Percentiles rank a stretch among this genome's conserved stretches.
These are phyloP conservation scores for Hypoxylon sp. DNA, from an alignment of 2,329 filamentous ascomycete genomes.

Conservation along the genomic window DNA sequence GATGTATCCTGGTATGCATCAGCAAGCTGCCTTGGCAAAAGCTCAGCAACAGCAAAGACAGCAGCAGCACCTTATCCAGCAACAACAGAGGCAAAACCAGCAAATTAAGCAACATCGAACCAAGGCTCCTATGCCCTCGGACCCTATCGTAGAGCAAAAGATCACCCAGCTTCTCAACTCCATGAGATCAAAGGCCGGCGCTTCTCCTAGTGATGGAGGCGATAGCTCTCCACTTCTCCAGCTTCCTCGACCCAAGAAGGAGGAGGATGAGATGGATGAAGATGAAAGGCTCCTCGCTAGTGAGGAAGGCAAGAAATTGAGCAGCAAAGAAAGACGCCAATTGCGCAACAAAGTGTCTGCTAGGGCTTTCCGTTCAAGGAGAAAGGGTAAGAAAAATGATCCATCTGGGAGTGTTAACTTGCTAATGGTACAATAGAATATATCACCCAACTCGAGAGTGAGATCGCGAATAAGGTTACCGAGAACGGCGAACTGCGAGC, in stretches of 20 bases:
- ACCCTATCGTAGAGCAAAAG: constrained; percentile 88
- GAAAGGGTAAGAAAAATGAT: constrained; percentile 82
- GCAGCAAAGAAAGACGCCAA: constrained; percentile 95
- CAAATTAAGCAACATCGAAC: constrained; percentile 58
- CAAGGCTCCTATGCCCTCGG: constrained; percentile 69
- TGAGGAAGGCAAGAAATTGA: constrained; percentile 99
- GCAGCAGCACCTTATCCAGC: constrained; percentile 73
- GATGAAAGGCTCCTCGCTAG: constrained; percentile 79
- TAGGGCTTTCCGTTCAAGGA: constrained; percentile 95
- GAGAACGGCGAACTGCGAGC: constrained; percentile 85
- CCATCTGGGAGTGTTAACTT: constrained; percentile 16
- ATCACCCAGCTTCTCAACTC: constrained; percentile 93
- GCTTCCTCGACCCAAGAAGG: constrained; percentile 84
- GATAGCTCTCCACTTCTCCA: constrained; percentile 71
- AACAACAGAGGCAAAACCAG: constrained; percentile 62
- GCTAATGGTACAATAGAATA: constrained; percentile 83
- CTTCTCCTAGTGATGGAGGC: constrained; percentile 65
- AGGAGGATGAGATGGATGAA: constrained; percentile 99
- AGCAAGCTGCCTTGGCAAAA: constrained; percentile 84
- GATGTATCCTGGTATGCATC: constrained; percentile 94
- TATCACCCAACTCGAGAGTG: constrained; percentile 92
- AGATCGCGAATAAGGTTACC: constrained; percentile 85
- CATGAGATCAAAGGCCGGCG: constrained; percentile 80
- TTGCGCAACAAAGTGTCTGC: constrained; percentile 99
- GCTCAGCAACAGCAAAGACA: constrained; percentile 78